A percentile compares a stretch with the other conserved stretches of the same genome.
These are phyloP conservation scores for Pisolithus thermaeus DNA, from an alignment of 1,284 basidiomycete genomes.

Conservation along the genomic window DNA sequence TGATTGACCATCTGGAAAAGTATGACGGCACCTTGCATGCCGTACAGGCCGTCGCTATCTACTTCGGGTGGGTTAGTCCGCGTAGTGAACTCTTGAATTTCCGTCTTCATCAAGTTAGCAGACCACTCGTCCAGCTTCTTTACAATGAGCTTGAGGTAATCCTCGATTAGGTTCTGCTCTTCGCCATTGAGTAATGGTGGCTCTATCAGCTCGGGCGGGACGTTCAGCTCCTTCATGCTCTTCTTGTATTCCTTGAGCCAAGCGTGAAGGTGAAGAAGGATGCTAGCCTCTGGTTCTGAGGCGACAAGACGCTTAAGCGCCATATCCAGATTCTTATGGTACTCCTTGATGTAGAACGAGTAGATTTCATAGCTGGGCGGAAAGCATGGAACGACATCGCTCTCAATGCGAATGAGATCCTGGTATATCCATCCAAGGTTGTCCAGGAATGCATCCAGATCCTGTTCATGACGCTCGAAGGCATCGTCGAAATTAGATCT, in stretches of 20 bases:
- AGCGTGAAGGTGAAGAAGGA: conserved; percentile 80
- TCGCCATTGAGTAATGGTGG: conserved; percentile 91
- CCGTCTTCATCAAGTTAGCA: conserved; percentile 88
- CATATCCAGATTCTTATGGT: conserved; percentile 85
- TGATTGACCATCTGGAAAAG: conserved; percentile 99
- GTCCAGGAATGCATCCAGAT: conserved; percentile 73
- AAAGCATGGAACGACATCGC: conserved; percentile 85
- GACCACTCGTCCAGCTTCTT: conserved; percentile 98
- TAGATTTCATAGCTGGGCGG: conserved; percentile 90
- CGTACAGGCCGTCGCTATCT: conserved; percentile 86
- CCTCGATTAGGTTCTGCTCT: conserved; percentile 90
- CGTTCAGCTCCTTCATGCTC: conserved; percentile 90
- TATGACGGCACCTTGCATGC: conserved; percentile 89
- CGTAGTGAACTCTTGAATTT: conserved; percentile 79
- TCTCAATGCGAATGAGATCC: conserved; percentile 87
- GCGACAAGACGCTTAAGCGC: conserved; percentile 70
- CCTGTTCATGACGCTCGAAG: conserved; percentile 56
- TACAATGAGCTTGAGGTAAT: conserved; percentile 91
- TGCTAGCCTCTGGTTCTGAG: conserved; percentile 80
- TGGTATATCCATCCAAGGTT: conserved; percentile 90
- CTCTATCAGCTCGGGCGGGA: conserved; percentile 77
- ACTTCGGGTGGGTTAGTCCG: conserved; percentile 85
- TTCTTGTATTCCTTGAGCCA: conserved; percentile 96
- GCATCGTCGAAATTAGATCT: conserved; percentile 69
- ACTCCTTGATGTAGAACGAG: conserved; percentile 80